A percentile compares a stretch with the other conserved stretches of the same genome.
Conservation (phyloP, 305 asterid genomes). For the Coffea humblotiana region DNA sequence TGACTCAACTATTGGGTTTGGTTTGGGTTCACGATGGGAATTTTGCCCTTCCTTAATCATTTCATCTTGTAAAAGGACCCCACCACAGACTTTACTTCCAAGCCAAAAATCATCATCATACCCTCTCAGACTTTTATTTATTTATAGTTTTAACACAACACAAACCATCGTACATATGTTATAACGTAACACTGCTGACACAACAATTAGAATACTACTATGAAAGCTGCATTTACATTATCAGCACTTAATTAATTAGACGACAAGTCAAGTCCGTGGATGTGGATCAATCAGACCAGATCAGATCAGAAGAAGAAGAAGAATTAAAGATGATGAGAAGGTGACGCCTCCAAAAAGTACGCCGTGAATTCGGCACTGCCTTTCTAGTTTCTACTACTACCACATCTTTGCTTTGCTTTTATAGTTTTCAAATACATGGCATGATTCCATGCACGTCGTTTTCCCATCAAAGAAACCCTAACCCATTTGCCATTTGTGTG, state of each 20-base stretch:
- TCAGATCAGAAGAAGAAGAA: not conserved
- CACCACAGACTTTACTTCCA: conserved; percentile 59
- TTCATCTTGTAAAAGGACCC: conserved; percentile 36
- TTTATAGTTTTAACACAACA: too few species aligned
- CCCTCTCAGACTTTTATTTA: conserved; percentile 37
- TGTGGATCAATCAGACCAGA: too few species aligned
- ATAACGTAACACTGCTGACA: too few species aligned
- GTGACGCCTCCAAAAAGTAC: conserved; percentile 35
- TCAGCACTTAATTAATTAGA: not conserved
- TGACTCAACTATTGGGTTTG: conserved; percentile 13
- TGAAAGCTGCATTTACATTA: too few species aligned
- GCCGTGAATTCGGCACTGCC: conserved; percentile 41
- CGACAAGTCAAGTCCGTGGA: too few species aligned
- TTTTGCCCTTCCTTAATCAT: conserved; percentile 55
- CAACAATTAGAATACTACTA: too few species aligned
- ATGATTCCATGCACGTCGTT: conserved; percentile 51
- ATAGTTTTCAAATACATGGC: not conserved
- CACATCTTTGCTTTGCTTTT: too few species aligned
- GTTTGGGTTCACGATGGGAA: conserved; percentile 46
- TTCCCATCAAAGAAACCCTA: conserved; percentile 43
- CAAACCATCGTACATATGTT: too few species aligned
- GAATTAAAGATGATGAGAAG: conserved; percentile 1
- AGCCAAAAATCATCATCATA: conserved; percentile 73
- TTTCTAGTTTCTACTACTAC: not conserved
- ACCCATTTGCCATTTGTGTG: not conserved